Evolutionary conservation across 176 grass and related monocot genomes (phyloP).

Genomic region (Chloris gayana): DNA sequence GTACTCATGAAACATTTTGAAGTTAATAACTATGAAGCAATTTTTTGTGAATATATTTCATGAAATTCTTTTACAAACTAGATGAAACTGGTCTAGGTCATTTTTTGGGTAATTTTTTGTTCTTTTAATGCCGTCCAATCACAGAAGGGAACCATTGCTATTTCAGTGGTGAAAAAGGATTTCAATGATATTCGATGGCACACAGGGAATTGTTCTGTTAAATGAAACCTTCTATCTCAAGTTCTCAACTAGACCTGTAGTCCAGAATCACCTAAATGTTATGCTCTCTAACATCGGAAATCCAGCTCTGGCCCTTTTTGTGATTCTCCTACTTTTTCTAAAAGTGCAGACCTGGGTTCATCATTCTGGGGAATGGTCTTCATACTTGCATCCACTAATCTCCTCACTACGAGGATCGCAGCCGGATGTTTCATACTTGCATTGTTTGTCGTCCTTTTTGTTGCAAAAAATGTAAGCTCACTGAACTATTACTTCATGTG

Average conservation of each 20-base stretch:
- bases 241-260: neutral
- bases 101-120: slow-evolving; percentile 16
- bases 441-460: slow-evolving; percentile 81
- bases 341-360: slow-evolving; percentile 83
- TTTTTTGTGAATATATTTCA: neutral
- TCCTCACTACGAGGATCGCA: slow-evolving; percentile 85
- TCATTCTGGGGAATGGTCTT: slow-evolving; percentile 99
- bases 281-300: neutral
- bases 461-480: slow-evolving; percentile 84
- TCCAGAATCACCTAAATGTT: slow-evolving; percentile 27
- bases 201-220: neutral
- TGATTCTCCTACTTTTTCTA: slow-evolving; percentile 35
- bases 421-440: slow-evolving; percentile 94
- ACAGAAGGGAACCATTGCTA: neutral
- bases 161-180: neutral
- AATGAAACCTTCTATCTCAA: neutral
- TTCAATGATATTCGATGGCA: neutral
- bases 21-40: neutral
- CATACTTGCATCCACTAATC: slow-evolving; percentile 92
- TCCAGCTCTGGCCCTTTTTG: neutral
- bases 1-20: neutral
- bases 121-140: slow-evolving; percentile 16
- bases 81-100: neutral
- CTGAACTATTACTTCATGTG: slow-evolving; percentile 25
- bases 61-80: neutral